Conservation (phyloP, 1,284 basidiomycete genomes). For the Melanopsichium pennsylvanicum region DNA sequence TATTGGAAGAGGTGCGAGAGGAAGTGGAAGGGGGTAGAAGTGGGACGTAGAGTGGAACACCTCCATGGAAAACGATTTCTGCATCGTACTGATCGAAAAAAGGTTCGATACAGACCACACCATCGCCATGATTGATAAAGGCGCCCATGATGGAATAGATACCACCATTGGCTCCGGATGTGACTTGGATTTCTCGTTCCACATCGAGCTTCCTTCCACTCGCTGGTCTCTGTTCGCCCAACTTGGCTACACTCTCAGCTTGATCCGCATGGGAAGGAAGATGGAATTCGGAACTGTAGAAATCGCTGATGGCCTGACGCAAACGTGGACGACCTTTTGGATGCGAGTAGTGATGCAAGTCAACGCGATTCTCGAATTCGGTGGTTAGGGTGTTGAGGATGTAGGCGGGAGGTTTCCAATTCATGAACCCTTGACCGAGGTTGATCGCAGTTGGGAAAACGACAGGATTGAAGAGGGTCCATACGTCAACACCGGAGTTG, state of each 20-base stretch:
- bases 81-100: slow-evolving; percentile 89
- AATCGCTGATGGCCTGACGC: slow-evolving; percentile 52
- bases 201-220: slow-evolving; percentile 76
- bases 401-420: slow-evolving; percentile 59
- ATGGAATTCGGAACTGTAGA: slow-evolving; percentile 43
- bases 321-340: slow-evolving; percentile 59
- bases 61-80: slow-evolving; percentile 70
- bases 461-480: slow-evolving; percentile 62
- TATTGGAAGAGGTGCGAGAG: background rate
- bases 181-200: slow-evolving; percentile 89
- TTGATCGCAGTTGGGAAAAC: slow-evolving; percentile 63
- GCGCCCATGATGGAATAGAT: slow-evolving; percentile 61
- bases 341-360: slow-evolving; percentile 64
- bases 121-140: slow-evolving; percentile 71
- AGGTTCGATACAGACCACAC: slow-evolving; percentile 96
- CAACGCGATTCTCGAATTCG: slow-evolving; percentile 42
- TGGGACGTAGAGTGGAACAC: slow-evolving; percentile 91
- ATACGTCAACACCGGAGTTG: slow-evolving; percentile 59
- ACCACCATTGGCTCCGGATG: slow-evolving; percentile 80
- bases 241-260: slow-evolving; percentile 32
- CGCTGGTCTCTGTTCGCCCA: slow-evolving; percentile 34
- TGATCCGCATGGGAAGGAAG: slow-evolving; percentile 43
- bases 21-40: slow-evolving; percentile 77
- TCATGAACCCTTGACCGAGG: slow-evolving; percentile 65
- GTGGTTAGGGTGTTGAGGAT: slow-evolving; percentile 43